phyloP scores from a whole-genome alignment of 2,329 filamentous ascomycete genomes.

The Cadophora sp. region DNA sequence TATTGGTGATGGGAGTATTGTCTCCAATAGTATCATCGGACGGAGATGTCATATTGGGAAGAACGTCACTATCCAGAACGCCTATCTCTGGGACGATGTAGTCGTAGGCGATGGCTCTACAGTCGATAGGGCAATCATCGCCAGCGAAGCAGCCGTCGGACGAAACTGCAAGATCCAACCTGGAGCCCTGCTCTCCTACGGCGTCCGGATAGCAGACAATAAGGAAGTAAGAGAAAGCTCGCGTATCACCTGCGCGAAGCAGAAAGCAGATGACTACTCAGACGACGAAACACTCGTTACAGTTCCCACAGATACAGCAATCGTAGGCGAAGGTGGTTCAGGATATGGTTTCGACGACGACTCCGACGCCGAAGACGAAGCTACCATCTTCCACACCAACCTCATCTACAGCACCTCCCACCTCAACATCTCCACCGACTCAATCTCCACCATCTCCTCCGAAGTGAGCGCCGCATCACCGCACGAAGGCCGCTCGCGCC shows the following conservation, averaged over 20 bases:
- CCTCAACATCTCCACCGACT: conserved; percentile 55
- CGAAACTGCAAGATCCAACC: conserved; percentile 71
- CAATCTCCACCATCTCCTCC: conserved; percentile 70
- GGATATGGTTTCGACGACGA: conserved; percentile 72
- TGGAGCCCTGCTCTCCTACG: conserved; percentile 81
- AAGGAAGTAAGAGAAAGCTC: conserved; percentile 50
- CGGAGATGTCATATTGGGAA: conserved; percentile 85
- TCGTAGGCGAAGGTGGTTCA: conserved; percentile 65
- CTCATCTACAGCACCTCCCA: conserved; percentile 46
- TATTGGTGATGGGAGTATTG: conserved; percentile 73
- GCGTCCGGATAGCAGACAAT: conserved; percentile 73
- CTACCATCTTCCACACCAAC: conserved; percentile 58
- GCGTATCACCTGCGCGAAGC: conserved; percentile 52
- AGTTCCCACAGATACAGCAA: conserved; percentile 53
- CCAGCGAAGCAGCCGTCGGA: conserved; percentile 74
- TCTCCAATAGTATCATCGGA: conserved; percentile 82
- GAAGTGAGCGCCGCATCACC: conserved; percentile 51
- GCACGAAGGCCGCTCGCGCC: conserved; percentile 58
- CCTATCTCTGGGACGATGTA: conserved; percentile 88
- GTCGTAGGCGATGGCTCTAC: conserved; percentile 77
- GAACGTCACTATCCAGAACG: conserved; percentile 79
- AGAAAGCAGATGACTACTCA: conserved; percentile 49
- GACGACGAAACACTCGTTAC: conserved; percentile 34
- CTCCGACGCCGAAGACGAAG: conserved; percentile 62
- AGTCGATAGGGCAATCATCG: conserved; percentile 77